These are phyloP conservation scores for Patellaria atrata DNA, from an alignment of 495 filamentous ascomycete genomes.

Conservation along the genomic window DNA sequence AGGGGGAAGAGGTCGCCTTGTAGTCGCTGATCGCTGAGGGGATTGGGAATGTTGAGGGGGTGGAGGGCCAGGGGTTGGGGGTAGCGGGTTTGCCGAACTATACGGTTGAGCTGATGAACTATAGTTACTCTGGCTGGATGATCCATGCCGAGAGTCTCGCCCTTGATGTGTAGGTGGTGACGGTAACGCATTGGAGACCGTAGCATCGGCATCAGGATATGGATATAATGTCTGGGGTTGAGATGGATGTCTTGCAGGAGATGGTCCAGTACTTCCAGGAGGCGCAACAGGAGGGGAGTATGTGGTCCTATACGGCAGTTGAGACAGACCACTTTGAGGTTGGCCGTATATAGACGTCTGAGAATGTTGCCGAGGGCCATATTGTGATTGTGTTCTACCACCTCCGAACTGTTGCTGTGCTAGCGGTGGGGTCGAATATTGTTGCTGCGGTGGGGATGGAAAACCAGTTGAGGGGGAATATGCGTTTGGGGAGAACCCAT, in stretches of 20 bases:
- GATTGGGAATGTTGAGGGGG: conserved; percentile 22
- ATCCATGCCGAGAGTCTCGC: conserved; percentile 7
- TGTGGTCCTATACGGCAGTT: conserved; percentile 3
- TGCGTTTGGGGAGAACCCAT: conserved; percentile 19
- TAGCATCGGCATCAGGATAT: conserved; percentile 19
- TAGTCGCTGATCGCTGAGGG: conserved; percentile 35
- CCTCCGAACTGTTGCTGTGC: conserved; percentile 15
- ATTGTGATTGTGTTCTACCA: conserved; percentile 11
- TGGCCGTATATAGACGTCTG: neutral
- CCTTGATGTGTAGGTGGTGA: conserved; percentile 9
- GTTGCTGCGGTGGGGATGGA: conserved; percentile 14
- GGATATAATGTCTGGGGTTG: conserved; percentile 34
- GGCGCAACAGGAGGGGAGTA: conserved; percentile 20
- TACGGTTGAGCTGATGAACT: conserved; percentile 22
- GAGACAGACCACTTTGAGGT: neutral
- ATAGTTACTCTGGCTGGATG: conserved; percentile 22
- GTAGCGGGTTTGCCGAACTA: conserved; percentile 23
- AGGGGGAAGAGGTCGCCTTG: conserved; percentile 45
- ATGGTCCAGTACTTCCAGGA: conserved; percentile 17
- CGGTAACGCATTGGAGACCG: conserved; percentile 15
- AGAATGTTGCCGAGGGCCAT: conserved; percentile 9
- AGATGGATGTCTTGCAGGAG: conserved; percentile 34
- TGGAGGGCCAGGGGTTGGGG: conserved; percentile 30
- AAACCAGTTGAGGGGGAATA: conserved; percentile 10
- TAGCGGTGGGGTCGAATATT: conserved; percentile 13